Evolutionary conservation across 805 yeast species (phyloP).

Genomic region (Kluyveromyces wickerhamii): DNA sequence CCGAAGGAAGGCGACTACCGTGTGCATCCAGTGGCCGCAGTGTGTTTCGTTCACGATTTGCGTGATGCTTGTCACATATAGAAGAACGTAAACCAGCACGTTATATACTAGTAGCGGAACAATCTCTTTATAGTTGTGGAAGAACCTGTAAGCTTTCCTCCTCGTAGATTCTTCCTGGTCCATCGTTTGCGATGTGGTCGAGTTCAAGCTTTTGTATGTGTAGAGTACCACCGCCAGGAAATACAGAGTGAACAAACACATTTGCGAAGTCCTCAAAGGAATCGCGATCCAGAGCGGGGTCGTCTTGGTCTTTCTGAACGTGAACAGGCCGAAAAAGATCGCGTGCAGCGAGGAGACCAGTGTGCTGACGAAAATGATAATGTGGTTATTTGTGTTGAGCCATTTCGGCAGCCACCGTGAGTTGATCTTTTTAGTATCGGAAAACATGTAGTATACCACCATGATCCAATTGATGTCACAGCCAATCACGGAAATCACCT

Average conservation of each 20-base stretch:
- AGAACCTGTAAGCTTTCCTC: conserved; percentile 6
- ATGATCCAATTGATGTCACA: conserved; percentile 24
- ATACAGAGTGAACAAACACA: conserved; percentile 12
- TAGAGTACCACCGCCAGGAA: conserved; percentile 13
- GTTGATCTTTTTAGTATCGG: conserved; percentile 9
- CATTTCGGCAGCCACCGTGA: conserved; percentile 14
- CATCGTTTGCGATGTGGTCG: conserved; percentile 17
- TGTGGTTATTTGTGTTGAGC: conserved; percentile 15
- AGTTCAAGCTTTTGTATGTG: conserved; percentile 22
- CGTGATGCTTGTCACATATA: conserved; percentile 15
- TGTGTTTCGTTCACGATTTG: conserved; percentile 7
- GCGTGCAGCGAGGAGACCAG: conserved; percentile 11
- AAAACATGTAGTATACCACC: conserved; percentile 23
- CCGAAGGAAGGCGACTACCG: conserved; percentile 16
- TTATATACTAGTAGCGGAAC: conserved; percentile 23
- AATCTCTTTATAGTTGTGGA: conserved; percentile 24
- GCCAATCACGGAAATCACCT: conserved; percentile 12
- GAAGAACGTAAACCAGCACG: conserved; percentile 11
- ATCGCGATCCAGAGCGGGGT: neutral
- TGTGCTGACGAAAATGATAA: conserved; percentile 13
- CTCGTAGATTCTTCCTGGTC: conserved; percentile 6
- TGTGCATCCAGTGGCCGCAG: conserved; percentile 19
- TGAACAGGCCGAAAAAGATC: conserved; percentile 9
- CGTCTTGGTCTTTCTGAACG: neutral
- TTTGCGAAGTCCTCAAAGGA: neutral